phyloP scores from a whole-genome alignment of 768 basidiomycete genomes.

The Boletus rufocinnamomeus region DNA sequence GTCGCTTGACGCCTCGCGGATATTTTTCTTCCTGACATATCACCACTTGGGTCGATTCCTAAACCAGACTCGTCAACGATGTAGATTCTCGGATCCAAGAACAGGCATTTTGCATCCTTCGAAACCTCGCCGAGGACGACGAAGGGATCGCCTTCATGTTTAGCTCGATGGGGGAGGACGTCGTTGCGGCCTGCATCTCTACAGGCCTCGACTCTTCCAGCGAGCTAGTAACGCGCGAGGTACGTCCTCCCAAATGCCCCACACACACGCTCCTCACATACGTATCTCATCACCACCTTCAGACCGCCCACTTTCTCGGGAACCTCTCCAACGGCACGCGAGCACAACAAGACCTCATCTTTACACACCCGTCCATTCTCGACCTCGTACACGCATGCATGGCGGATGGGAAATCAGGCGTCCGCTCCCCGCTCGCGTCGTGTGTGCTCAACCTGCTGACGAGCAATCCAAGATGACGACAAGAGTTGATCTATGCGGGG shows the following conservation, averaged over 20 bases:
- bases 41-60: background rate
- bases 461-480: conserved; percentile 38
- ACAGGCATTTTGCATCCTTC: conserved; percentile 66
- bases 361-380: conserved; percentile 54
- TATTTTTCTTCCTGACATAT: background rate
- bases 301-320: conserved; percentile 63
- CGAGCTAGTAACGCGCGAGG: conserved; percentile 58
- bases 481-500: conserved; percentile 45
- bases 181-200: conserved; percentile 49
- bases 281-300: background rate
- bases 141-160: conserved; percentile 66
- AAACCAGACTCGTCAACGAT: conserved; percentile 54
- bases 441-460: conserved; percentile 61
- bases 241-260: conserved; percentile 20
- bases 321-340: conserved; percentile 67
- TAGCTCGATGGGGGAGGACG: conserved; percentile 48
- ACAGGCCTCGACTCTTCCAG: conserved; percentile 50
- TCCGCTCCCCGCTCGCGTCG: conserved; percentile 59
- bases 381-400: conserved; percentile 56
- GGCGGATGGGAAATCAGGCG: conserved; percentile 57
- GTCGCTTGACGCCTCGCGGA: conserved; percentile 21
- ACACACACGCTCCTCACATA: background rate
- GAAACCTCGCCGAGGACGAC: conserved; percentile 67
- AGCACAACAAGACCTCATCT: conserved; percentile 52
- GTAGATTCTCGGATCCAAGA: conserved; percentile 60